phyloP scores from a whole-genome alignment of 1,139 yeast species.

The Yamadazyma pseudoaaseri region DNA sequence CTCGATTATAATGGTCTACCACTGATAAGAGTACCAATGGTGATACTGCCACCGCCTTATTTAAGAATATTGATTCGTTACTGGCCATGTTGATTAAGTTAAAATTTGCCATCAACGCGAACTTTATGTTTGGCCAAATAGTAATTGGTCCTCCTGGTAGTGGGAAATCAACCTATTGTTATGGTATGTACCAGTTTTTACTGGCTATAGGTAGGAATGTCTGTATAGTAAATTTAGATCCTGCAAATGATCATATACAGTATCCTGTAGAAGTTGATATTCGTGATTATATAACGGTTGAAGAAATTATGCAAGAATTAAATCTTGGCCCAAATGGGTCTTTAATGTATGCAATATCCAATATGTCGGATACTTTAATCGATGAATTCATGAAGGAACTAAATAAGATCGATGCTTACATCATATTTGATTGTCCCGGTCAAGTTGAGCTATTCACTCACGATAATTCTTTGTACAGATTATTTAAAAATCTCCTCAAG shows the following conservation, averaged over 20 bases:
- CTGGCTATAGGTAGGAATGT: slow-evolving; percentile 91
- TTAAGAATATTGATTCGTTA: slow-evolving; percentile 37
- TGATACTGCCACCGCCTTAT: slow-evolving; percentile 82
- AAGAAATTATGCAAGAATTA: slow-evolving; percentile 86
- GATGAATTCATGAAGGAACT: slow-evolving; percentile 64
- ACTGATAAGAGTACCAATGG: slow-evolving; percentile 93
- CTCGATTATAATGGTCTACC: slow-evolving; percentile 92
- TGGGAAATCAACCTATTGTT: slow-evolving; percentile 93
- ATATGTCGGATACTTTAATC: slow-evolving; percentile 39
- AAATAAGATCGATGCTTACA: slow-evolving; percentile 58
- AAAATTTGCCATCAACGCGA: slow-evolving; percentile 3
- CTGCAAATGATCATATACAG: slow-evolving; percentile 83
- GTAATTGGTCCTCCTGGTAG: slow-evolving; percentile 98
- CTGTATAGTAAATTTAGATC: slow-evolving; percentile 82
- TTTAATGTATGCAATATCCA: slow-evolving; percentile 82
- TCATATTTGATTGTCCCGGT: slow-evolving; percentile 82
- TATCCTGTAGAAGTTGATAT: slow-evolving; percentile 88
- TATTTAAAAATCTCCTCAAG: slow-evolving; percentile 37
- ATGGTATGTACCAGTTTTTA: slow-evolving; percentile 88
- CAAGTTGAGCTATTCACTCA: slow-evolving; percentile 51
- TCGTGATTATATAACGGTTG: slow-evolving; percentile 80
- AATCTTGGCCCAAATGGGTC: slow-evolving; percentile 94
- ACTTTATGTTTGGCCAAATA: slow-evolving; percentile 74
- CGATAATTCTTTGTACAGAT: slow-evolving; percentile 37
- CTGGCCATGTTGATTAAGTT: slow-evolving; percentile 8